phyloP scores from a whole-genome alignment of 2,329 filamentous ascomycete genomes.

The Sporothrix euskadiensis region DNA sequence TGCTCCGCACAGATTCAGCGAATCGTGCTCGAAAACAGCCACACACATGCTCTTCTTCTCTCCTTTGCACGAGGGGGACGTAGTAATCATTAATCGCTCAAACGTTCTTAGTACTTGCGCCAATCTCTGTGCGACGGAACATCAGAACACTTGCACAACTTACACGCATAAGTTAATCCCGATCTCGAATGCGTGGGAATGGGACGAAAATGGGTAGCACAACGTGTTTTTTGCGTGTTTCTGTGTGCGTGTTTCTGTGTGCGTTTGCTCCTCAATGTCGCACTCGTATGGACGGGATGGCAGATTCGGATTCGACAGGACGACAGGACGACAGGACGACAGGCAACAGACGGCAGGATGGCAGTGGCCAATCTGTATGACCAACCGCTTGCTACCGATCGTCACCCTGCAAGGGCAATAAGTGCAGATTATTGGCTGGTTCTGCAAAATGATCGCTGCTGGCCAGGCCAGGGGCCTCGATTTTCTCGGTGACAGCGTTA shows the following conservation, averaged over 20 bases:
- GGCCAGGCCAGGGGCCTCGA: neutral
- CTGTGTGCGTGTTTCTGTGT: neutral
- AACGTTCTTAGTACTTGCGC: neutral
- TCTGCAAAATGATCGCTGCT: neutral
- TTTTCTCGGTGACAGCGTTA: constrained; percentile 16
- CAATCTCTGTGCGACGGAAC: neutral
- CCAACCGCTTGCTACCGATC: constrained; percentile 22
- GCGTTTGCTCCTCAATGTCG: neutral
- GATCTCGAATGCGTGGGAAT: constrained; percentile 13
- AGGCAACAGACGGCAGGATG: neutral
- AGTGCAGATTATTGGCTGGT: neutral
- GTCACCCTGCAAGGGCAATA: neutral
- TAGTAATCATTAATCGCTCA: neutral
- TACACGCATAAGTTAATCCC: neutral
- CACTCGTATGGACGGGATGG: neutral
- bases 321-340: neutral
- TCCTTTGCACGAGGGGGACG: neutral
- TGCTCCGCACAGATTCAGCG: neutral
- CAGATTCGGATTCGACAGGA: neutral
- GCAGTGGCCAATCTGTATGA: neutral
- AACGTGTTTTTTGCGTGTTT: neutral
- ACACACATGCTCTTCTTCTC: neutral
- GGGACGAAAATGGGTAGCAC: constrained; percentile 10
- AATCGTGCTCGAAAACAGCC: constrained; percentile 1
- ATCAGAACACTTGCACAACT: neutral